These are phyloP conservation scores for Plantago major DNA, from an alignment of 257 asterid species.

Conservation along the genomic window DNA sequence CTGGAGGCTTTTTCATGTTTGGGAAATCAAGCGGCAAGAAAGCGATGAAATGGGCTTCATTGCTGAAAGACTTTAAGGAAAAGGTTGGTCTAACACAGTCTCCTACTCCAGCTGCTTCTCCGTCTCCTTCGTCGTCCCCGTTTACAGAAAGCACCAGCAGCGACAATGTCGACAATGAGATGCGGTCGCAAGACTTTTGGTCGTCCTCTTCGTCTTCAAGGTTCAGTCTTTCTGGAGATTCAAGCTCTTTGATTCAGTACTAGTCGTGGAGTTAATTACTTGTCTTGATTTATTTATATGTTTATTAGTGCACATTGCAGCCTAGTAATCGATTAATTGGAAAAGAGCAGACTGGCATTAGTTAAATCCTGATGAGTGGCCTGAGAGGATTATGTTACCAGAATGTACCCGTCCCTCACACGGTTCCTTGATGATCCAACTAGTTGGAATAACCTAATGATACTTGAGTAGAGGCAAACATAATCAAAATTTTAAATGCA, in stretches of 20 bases:
- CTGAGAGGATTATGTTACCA: too few relatives aligned
- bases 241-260: neutral
- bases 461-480: neutral
- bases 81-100: slow-evolving; percentile 82
- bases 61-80: slow-evolving; percentile 96
- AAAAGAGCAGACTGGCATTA: too few relatives aligned
- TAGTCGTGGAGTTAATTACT: slow-evolving; percentile 2
- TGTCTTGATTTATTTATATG: neutral
- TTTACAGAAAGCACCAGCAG: slow-evolving; percentile 38
- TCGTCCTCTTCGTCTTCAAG: slow-evolving; percentile 66
- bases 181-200: slow-evolving; percentile 48
- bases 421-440: too few relatives aligned
- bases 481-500: neutral
- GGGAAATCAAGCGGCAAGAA: slow-evolving; percentile 42
- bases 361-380: too few relatives aligned
- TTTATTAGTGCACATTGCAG: too few relatives aligned
- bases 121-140: slow-evolving; percentile 59
- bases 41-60: slow-evolving; percentile 98
- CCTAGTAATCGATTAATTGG: too few relatives aligned
- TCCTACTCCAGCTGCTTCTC: slow-evolving; percentile 40
- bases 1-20: slow-evolving; percentile 27
- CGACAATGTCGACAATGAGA: slow-evolving; percentile 33
- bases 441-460: too few relatives aligned
- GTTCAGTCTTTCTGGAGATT: slow-evolving; percentile 27
- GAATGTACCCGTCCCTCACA: too few relatives aligned